Conservation (phyloP, 495 filamentous ascomycete species). For the Xeromyces bisporus region DNA sequence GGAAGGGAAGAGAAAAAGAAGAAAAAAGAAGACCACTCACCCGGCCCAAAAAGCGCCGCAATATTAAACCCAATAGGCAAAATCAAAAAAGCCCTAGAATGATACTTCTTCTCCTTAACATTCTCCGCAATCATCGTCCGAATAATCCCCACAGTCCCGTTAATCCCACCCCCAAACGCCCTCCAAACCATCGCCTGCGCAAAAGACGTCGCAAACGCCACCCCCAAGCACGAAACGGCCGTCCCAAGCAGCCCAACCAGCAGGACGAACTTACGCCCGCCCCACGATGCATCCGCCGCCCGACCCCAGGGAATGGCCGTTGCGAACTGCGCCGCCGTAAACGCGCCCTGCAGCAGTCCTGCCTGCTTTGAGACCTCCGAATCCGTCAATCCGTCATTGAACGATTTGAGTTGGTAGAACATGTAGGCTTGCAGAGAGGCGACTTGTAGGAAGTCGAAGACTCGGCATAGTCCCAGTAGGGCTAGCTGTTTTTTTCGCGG, state of each 20-base stretch:
- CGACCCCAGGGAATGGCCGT: constrained; percentile 78
- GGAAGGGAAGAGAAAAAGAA: background rate
- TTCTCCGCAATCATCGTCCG: constrained; percentile 72
- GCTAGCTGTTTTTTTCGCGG: constrained; percentile 60
- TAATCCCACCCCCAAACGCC: constrained; percentile 56
- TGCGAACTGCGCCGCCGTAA: constrained; percentile 68
- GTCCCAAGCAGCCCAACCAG: constrained; percentile 61
- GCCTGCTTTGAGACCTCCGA: constrained; percentile 60
- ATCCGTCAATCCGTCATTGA: constrained; percentile 44
- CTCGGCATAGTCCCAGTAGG: constrained; percentile 53
- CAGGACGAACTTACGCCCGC: constrained; percentile 61
- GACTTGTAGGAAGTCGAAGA: constrained; percentile 38
- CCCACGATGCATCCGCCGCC: constrained; percentile 49
- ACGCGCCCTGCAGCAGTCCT: constrained; percentile 61
- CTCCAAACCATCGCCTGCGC: constrained; percentile 58
- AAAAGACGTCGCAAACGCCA: constrained; percentile 60
- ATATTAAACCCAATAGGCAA: constrained; percentile 67
- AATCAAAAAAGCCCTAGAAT: constrained; percentile 49
- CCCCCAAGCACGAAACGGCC: constrained; percentile 55
- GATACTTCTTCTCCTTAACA: constrained; percentile 53
- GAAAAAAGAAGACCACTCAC: constrained; percentile 13
- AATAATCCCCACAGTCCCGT: constrained; percentile 70
- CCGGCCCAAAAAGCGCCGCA: constrained; percentile 58
- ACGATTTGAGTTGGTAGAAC: constrained; percentile 64
- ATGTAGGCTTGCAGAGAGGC: constrained; percentile 48